Base-by-base conservation (phyloP, 768 basidiomycete species). In the Astraeus odoratus region DNA sequence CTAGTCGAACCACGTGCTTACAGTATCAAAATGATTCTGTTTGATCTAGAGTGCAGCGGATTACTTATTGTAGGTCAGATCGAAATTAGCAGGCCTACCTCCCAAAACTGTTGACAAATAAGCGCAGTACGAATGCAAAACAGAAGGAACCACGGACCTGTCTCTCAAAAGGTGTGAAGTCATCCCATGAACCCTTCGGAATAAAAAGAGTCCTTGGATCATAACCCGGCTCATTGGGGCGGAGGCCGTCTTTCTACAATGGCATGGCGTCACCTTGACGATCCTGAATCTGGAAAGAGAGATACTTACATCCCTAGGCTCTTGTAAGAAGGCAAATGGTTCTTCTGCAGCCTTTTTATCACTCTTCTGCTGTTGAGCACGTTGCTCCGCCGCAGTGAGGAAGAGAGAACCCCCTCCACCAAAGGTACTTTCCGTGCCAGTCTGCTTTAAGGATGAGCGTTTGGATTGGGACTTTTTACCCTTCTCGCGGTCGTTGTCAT, bases 11-110 rank as follows among this genome's bases (percentile, higher is more conserved):
- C 41, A 42, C 16, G 34, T 4, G 53, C 62, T 50, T 55, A 87
- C 86, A 15, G 96, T 99, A 65, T 99, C 96, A 60, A 81, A 97
- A 59, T 98, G 93, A 57, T 93, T 85, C 65, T 95, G 91, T 61
- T 97, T 99, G 71, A 99, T 99, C 75, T 91, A 64, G 71, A 16
- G 18, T 20, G n/a, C 33, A 44, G n/a, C 36, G 23, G n/a, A 46
- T n/a, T 73, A 59, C 43, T 60, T 33, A 43, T 40, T 8, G 30
- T 6, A 20, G 33, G 5, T 30, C 27, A 38, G 18, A 30, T 19
- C 12, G 25, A 31, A 46, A 39, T 36, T 8, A 39, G 22, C 36
- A 15, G 10, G 66, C 78, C 30, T 57, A 78, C 79, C 76, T 84
- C 81, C 81, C 82, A 84, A 49, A 88, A 88, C 78, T 90, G 57